phyloP scores from a whole-genome alignment of 306 rosid species.

The Casuarina cunninghamiana region DNA sequence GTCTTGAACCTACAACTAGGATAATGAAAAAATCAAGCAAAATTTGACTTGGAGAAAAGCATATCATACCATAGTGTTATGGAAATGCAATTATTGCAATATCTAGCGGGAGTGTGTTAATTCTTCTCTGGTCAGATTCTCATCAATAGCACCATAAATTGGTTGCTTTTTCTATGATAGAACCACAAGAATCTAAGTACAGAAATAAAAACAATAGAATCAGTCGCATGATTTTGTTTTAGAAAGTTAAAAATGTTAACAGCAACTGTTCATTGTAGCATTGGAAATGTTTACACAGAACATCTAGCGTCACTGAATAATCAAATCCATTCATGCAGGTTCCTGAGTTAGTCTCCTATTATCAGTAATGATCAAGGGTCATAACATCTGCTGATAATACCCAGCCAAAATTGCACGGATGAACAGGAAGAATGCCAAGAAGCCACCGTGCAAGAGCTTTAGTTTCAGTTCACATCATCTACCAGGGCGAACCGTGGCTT shows the following conservation, averaged over 20 bases:
- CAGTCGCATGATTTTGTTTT: not conserved
- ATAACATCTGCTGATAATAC: not conserved
- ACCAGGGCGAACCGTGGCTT: not conserved
- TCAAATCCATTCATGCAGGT: not conserved
- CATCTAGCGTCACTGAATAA: not conserved
- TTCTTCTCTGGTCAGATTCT: not conserved
- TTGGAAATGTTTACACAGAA: not conserved
- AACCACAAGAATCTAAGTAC: slow-evolving; percentile 2
- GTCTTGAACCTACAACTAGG: not conserved
- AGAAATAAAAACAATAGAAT: not conserved
- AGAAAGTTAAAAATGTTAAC: not conserved
- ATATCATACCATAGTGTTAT: not conserved
- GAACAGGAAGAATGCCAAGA: not conserved
- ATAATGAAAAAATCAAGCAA: not conserved
- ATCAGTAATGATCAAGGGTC: not conserved
- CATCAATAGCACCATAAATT: not conserved
- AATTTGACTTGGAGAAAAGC: not conserved
- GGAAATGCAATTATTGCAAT: not conserved
- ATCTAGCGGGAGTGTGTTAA: not conserved
- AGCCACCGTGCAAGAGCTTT: not conserved
- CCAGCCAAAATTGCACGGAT: not conserved
- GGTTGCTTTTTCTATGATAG: not conserved
- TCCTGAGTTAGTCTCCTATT: not conserved
- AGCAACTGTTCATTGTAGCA: not conserved
- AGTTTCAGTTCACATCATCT: not conserved